Base-by-base conservation (phyloP, 768 basidiomycete species). In the button mushroom (Agaricus bisporus) region DNA sequence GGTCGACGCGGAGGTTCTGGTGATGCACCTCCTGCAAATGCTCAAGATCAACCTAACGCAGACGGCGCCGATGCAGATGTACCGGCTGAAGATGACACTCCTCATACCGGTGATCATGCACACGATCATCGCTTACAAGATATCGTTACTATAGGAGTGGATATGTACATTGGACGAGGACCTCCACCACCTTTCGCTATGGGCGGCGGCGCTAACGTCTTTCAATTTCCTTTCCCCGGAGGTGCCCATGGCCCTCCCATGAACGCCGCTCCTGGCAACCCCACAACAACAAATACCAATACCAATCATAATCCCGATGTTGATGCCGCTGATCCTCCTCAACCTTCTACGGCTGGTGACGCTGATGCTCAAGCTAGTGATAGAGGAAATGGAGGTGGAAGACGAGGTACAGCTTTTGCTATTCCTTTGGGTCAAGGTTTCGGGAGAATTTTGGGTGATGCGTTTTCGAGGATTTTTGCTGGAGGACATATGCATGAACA, bases 81-180 rank as follows among this genome's bases (percentile, higher is more conserved):
- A 14, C 9, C 35, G 22, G 5, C 35, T 26, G 42, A 14, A 4
- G 28, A 18, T 12, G 35, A 22, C n/a, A 26, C 37, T 45, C 14
- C 20, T 4, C 32, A 18, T 32, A 22, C 14, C 11, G 17, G 17
- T 14, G 36, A 38, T 28, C 46, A 38, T 32, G 7, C 9, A 14
- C 17, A n/a, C 8, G 36, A 38, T 22, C 46, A 39, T 32, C n/a
- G 4, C 14, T 12, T 10, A 12, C 49, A 61, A 1, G 66, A 67
- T 41, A 55, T 70, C 5, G 3, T 75, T 22, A 72, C 73, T 17
- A 67, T 75, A 48, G 73, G 73, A n/a, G 57, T 74, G 26, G 73
- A 75, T 51, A 68, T 75, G 61, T 66, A 72, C 51, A 56, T 72
- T 26, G 46, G 46, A 25, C 53, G 39, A 8, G 61, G 63, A 35